Percentiles rank a stretch among this genome's conserved stretches.
These are phyloP conservation scores for Epichloe typhina DNA, from an alignment of 2,329 filamentous ascomycete genomes.

Conservation along the genomic window DNA sequence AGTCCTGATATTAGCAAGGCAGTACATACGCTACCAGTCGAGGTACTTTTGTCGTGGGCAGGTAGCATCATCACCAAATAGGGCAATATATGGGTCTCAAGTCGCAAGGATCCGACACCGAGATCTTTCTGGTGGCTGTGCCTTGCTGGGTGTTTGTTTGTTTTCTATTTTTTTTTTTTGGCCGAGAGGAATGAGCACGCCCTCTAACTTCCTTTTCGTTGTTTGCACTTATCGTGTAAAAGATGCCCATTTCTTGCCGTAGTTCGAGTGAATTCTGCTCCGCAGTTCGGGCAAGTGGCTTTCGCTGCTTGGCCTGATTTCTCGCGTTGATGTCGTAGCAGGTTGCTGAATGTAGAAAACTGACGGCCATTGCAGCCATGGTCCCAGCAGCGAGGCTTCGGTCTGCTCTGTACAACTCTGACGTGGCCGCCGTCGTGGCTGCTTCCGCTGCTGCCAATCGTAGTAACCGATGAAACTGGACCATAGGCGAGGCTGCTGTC, in stretches of 20 bases:
- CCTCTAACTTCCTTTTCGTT: constrained; percentile 19
- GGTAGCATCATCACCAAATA: background rate
- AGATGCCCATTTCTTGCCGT: constrained; percentile 77
- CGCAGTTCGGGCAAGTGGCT: constrained; percentile 79
- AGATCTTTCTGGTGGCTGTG: background rate
- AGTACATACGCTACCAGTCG: background rate
- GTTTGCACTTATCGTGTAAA: constrained; percentile 85
- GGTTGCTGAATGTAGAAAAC: constrained; percentile 93
- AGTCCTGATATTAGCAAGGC: background rate
- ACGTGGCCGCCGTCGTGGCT: constrained; percentile 37
- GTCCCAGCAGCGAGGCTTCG: constrained; percentile 95
- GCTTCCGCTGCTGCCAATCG: constrained; percentile 20
- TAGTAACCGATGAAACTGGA: constrained; percentile 23
- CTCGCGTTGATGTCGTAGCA: constrained; percentile 83
- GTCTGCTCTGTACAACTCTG: constrained; percentile 60
- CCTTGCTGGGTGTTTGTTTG: background rate
- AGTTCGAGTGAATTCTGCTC: constrained; percentile 85
- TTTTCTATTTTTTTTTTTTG: background rate
- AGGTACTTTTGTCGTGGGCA: background rate
- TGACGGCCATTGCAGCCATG: constrained; percentile 92
- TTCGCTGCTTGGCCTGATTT: constrained; percentile 87
- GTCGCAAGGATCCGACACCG: background rate
- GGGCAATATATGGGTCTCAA: background rate
- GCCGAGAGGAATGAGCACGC: background rate
- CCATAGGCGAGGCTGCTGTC: constrained; percentile 31